Percentiles rank a stretch among this genome's conserved stretches.
Evolutionary conservation across 768 basidiomycete genomes (phyloP).

Genomic region (Macrocybe gigantea): DNA sequence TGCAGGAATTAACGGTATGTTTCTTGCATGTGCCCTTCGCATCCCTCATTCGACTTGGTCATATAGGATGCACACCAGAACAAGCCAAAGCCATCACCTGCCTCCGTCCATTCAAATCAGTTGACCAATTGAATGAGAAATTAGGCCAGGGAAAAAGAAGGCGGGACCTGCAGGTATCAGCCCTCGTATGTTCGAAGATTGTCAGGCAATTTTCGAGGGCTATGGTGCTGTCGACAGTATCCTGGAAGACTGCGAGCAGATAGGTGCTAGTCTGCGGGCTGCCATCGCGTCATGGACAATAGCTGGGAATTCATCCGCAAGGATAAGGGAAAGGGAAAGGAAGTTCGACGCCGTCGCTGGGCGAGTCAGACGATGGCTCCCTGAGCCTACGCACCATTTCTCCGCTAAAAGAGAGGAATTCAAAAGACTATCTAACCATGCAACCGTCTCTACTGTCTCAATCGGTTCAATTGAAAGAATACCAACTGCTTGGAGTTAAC

Average conservation of each 20-base stretch:
- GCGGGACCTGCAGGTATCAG: conserved; percentile 79
- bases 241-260: conserved; percentile 82
- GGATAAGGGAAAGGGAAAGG: conserved; percentile 30
- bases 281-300: conserved; percentile 76
- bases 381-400: conserved; percentile 48
- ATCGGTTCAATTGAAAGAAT: conserved; percentile 84
- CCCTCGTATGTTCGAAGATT: conserved; percentile 86
- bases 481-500: conserved; percentile 95
- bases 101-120: conserved; percentile 73
- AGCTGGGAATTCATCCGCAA: conserved; percentile 12
- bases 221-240: conserved; percentile 88
- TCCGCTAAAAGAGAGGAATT: conserved; percentile 30
- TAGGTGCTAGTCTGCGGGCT: conserved; percentile 66
- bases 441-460: conserved; percentile 70
- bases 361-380: conserved; percentile 55
- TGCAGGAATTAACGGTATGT: conserved; percentile 76
- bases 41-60: conserved; percentile 2
- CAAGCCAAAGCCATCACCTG: conserved; percentile 78
- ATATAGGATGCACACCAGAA: conserved; percentile 66
- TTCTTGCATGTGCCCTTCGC: neutral
- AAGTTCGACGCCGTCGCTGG: conserved; percentile 18
- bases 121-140: conserved; percentile 70
- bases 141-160: conserved; percentile 85
- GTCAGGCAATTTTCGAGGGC: conserved; percentile 74
- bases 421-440: conserved; percentile 61